Evolutionary conservation across 495 filamentous ascomycete genomes (phyloP).

Genomic region (Acidiella bohemica): DNA sequence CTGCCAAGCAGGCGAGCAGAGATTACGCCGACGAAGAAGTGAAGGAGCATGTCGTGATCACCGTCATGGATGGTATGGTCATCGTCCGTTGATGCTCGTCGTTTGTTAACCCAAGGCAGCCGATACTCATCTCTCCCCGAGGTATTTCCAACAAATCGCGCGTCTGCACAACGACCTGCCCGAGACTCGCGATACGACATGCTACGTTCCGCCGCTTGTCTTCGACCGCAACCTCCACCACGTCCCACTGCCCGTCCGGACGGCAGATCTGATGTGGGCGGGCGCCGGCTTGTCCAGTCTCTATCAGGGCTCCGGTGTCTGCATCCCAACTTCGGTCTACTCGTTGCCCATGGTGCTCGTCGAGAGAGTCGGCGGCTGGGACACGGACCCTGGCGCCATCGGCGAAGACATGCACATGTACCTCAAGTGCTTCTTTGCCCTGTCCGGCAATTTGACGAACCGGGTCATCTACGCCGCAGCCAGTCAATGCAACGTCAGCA

Average conservation of each 20-base stretch:
- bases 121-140: slow-evolving; percentile 52
- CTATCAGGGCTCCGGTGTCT: slow-evolving; percentile 43
- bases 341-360: slow-evolving; percentile 49
- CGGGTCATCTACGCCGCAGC: slow-evolving; percentile 43
- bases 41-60: slow-evolving; percentile 48
- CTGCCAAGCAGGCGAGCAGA: slow-evolving; percentile 43
- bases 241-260: slow-evolving; percentile 50
- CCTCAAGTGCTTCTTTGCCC: slow-evolving; percentile 59
- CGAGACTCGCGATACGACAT: slow-evolving; percentile 41
- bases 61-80: slow-evolving; percentile 56
- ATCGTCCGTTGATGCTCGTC: background rate
- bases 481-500: slow-evolving; percentile 54
- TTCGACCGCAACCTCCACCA: slow-evolving; percentile 58
- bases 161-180: slow-evolving; percentile 42
- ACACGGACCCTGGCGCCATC: slow-evolving; percentile 51
- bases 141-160: slow-evolving; percentile 50
- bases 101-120: no score
- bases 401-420: slow-evolving; percentile 66
- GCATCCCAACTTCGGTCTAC: slow-evolving; percentile 58
- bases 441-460: slow-evolving; percentile 46
- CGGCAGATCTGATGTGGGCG: slow-evolving; percentile 54
- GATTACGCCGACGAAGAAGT: slow-evolving; percentile 35
- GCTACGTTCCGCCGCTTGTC: slow-evolving; percentile 57
- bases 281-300: slow-evolving; percentile 53
- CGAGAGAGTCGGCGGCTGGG: slow-evolving; percentile 52